Evolutionary conservation across 805 yeast species (phyloP).

Genomic region (Wickerhamiella bombiphila): DNA sequence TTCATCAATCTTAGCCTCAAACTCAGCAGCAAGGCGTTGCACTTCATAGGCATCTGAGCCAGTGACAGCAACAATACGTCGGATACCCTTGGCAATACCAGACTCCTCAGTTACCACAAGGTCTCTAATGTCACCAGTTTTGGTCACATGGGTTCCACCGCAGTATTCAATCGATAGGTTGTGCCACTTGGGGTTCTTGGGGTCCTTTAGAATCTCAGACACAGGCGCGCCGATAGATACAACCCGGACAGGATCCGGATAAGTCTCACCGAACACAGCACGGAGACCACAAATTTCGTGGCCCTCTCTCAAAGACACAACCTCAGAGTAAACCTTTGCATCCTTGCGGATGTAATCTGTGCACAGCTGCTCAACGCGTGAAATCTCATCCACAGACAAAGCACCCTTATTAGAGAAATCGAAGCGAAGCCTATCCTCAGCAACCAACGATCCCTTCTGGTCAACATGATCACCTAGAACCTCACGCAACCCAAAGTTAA

Average conservation of each 20-base stretch:
- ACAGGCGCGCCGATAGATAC: slow-evolving; percentile 90
- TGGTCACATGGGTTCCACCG: slow-evolving; percentile 95
- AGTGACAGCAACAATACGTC: slow-evolving; percentile 95
- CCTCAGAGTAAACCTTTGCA: slow-evolving; percentile 63
- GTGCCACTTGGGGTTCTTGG: slow-evolving; percentile 62
- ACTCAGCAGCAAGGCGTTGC: slow-evolving; percentile 69
- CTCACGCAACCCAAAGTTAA: slow-evolving; percentile 76
- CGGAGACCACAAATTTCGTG: slow-evolving; percentile 69
- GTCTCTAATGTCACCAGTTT: slow-evolving; percentile 86
- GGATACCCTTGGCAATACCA: slow-evolving; percentile 96
- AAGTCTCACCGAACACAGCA: slow-evolving; percentile 97
- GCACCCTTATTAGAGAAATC: slow-evolving; percentile 93
- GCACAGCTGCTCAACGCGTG: slow-evolving; percentile 58
- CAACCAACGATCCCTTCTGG: slow-evolving; percentile 93
- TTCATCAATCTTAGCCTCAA: slow-evolving; percentile 41
- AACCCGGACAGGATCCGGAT: slow-evolving; percentile 98
- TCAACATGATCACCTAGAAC: slow-evolving; percentile 79
- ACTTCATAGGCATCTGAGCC: slow-evolving; percentile 84
- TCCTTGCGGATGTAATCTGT: slow-evolving; percentile 59
- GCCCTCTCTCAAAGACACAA: slow-evolving; percentile 63
- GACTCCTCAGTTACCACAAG: slow-evolving; percentile 83
- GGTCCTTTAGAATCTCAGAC: slow-evolving; percentile 59
- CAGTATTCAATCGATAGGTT: slow-evolving; percentile 83
- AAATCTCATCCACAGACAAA: slow-evolving; percentile 53
- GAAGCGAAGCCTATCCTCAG: slow-evolving; percentile 88